Evolutionary conservation across 306 rosid genomes (phyloP), one percentile per base, ranked within the genome.

Genomic region (Lupinus albus): DNA sequence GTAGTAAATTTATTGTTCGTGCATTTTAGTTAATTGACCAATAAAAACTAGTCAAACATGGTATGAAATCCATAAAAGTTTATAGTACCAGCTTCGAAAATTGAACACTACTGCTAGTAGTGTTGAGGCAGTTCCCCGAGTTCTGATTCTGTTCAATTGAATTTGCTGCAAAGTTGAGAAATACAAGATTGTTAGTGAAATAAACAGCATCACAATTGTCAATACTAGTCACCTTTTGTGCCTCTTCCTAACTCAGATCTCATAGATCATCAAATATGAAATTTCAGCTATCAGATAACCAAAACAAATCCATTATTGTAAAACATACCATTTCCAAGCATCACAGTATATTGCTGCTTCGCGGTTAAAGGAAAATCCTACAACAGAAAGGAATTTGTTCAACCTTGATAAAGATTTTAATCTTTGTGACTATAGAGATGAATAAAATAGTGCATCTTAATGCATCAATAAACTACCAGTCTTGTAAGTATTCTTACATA

Each of bases 311-410:
- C 28, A 33, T 41, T 55, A 73, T 32, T 67, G 68, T 68, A 67
- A 63, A 61, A 39, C 65, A 17, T 30, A 84, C 89, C 81, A 70
- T 82, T 75, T 75, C 17, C 75, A 70, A 38, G 74, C 47, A 63
- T 42, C 76, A 44, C 48, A 17, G 75, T 55, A 48, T 44, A 39
- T 52, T 67, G 45, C 39, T 57, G 75, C 74, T 56, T 52, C 64
- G 52, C 57, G 39, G 74, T 52, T 32, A 71, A 48, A 68, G 76
- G 55, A 61, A 63, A 41, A 49, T 67, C 73, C 88, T 83, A 78
- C 67, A 53, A 55, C 56, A 50, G 68, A 64, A 78, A 65, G 42
- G 20, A 55, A 47, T 9, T 8, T 14, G 21, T 60, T 41, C n/a
- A 30, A 39, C n/a, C n/a, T 18, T 50, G 33, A 28, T 39, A 52